Evolutionary conservation across 139 green algal species (phyloP).

Genomic region (Prasinococcaceae sp.): DNA sequence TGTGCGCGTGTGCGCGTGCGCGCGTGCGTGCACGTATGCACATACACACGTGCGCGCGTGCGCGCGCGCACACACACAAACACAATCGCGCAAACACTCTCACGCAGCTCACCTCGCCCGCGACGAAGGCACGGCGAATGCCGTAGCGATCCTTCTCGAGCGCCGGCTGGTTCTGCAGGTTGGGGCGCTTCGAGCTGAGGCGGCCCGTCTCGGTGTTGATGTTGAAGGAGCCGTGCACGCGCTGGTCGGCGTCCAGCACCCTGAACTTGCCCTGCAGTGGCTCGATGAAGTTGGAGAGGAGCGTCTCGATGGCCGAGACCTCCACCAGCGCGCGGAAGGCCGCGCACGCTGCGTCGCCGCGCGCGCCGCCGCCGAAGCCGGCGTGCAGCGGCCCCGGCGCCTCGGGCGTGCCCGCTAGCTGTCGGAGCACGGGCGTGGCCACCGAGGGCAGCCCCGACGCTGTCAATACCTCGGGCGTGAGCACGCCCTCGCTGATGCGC

Average conservation of each 20-base stretch:
- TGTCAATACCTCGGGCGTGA: constrained; percentile 13
- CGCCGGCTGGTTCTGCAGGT: constrained; percentile 97
- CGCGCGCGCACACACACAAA: background rate
- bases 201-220: constrained; percentile 98
- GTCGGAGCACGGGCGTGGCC: constrained; percentile 37
- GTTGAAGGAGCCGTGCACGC: constrained; percentile 92
- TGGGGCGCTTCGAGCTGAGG: constrained; percentile 71
- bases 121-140: constrained; percentile 17
- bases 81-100: background rate
- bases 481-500: no score
- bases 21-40: background rate
- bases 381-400: constrained; percentile 49
- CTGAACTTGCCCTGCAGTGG: constrained; percentile 57
- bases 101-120: no score
- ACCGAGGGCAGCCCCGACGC: constrained; percentile 8
- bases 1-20: no score
- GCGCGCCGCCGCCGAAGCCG: constrained; percentile 42
- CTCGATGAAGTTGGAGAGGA: constrained; percentile 86
- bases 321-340: constrained; percentile 30
- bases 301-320: constrained; percentile 76
- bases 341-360: constrained; percentile 64
- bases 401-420: constrained; percentile 66
- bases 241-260: constrained; percentile 15
- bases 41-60: background rate
- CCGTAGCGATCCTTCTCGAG: constrained; percentile 89